Percentiles rank a stretch among this genome's conserved stretches.
These are phyloP conservation scores for Clonostachys byssicola DNA, from an alignment of 2,329 filamentous ascomycete genomes.

Conservation along the genomic window DNA sequence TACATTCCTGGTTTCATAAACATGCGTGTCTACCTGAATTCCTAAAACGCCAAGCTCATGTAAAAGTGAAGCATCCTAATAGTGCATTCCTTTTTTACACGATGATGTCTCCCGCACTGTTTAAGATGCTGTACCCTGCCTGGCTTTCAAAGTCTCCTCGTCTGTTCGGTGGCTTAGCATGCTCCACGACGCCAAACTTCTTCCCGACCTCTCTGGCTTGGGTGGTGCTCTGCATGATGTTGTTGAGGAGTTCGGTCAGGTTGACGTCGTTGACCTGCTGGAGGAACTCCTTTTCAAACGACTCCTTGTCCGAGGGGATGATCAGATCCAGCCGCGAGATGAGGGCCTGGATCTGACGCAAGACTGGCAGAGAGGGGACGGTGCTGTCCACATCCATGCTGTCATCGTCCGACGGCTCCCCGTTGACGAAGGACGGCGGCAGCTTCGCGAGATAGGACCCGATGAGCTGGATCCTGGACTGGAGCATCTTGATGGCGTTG, in stretches of 20 bases:
- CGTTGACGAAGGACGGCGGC: slow-evolving; percentile 56
- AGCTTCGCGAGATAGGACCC: slow-evolving; percentile 73
- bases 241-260: slow-evolving; percentile 71
- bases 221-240: slow-evolving; percentile 68
- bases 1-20: too few relatives aligned
- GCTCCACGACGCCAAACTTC: slow-evolving; percentile 63
- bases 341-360: slow-evolving; percentile 85
- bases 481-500: slow-evolving; percentile 92
- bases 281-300: slow-evolving; percentile 66
- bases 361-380: slow-evolving; percentile 62
- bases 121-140: slow-evolving; percentile 13
- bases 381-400: slow-evolving; percentile 26
- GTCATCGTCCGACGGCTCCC: slow-evolving; percentile 20
- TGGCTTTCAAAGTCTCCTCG: background rate
- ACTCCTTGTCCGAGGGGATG: slow-evolving; percentile 61
- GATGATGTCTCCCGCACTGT: slow-evolving; percentile 21
- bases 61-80: too few relatives aligned
- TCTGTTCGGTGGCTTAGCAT: slow-evolving; percentile 14
- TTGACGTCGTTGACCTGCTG: slow-evolving; percentile 82
- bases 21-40: too few relatives aligned
- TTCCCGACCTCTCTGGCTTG: slow-evolving; percentile 70
- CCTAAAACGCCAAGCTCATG: too few relatives aligned
- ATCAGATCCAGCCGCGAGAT: slow-evolving; percentile 80
- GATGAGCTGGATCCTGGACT: slow-evolving; percentile 69
- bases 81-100: slow-evolving; percentile 9